phyloP scores from a whole-genome alignment of 2,329 filamentous ascomycete genomes.

The Epichloe scottii region DNA sequence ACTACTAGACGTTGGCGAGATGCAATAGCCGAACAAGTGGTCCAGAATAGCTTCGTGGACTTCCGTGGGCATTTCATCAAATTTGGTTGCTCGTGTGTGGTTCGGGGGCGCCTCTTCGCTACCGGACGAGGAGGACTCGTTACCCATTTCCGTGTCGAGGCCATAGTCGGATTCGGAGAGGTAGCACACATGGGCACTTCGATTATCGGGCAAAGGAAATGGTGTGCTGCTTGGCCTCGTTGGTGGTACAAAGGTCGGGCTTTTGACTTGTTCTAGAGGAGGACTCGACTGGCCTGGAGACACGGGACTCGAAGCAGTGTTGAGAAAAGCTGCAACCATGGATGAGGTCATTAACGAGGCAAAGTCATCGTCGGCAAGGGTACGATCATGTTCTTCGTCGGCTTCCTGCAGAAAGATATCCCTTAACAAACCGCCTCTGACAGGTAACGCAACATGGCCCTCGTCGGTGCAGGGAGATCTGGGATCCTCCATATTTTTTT shows the following conservation, averaged over 20 bases:
- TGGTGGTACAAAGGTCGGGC: conserved; percentile 22
- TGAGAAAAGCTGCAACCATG: conserved; percentile 23
- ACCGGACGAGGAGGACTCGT: conserved; percentile 7
- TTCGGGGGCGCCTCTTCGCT: conserved; percentile 10
- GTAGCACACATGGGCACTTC: conserved; percentile 19
- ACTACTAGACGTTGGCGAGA: conserved; percentile 46
- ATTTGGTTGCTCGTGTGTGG: conserved; percentile 18
- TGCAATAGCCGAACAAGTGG: conserved; percentile 55
- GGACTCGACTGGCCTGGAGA: conserved; percentile 41
- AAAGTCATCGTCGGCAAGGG: conserved; percentile 19
- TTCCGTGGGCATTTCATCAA: conserved; percentile 49
- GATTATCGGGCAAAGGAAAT: conserved; percentile 42
- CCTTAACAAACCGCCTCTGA: conserved; percentile 2
- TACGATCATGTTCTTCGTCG: not conserved
- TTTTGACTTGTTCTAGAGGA: conserved; percentile 33
- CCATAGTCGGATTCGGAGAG: conserved; percentile 14
- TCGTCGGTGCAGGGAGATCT: conserved; percentile 1
- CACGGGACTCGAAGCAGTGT: conserved; percentile 39
- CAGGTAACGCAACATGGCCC: conserved; percentile 1
- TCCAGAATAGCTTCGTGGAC: conserved; percentile 63
- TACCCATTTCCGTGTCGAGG: conserved; percentile 6
- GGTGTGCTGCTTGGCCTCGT: conserved; percentile 46
- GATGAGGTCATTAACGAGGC: conserved; percentile 24
- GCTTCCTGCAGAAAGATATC: conserved; percentile 7
- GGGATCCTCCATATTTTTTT: conserved; percentile 3